Evolutionary conservation across 2,329 filamentous ascomycete species (phyloP).

Genomic region (Cladophialophora immunda): DNA sequence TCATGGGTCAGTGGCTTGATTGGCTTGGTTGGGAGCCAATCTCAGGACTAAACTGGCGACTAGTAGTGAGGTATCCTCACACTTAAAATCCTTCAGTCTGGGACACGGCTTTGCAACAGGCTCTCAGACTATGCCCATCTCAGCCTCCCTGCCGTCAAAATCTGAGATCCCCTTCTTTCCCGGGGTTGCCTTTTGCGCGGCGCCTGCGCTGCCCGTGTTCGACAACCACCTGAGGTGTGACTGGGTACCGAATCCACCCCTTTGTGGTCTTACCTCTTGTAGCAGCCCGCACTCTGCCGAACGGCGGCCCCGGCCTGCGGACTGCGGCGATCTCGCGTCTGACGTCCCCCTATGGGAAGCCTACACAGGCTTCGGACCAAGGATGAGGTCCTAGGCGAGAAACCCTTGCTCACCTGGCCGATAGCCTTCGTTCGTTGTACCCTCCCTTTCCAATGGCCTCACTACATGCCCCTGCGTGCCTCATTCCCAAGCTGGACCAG

Average conservation of each 20-base stretch:
- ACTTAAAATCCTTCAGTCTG: slow-evolving; percentile 13
- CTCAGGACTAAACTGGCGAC: slow-evolving; percentile 20
- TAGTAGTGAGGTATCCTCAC: slow-evolving; percentile 12
- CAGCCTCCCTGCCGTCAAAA: slow-evolving; percentile 21
- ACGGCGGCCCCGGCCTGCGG: slow-evolving; percentile 34
- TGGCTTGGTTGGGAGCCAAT: slow-evolving; percentile 16
- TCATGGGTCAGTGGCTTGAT: slow-evolving; percentile 17
- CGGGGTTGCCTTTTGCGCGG: slow-evolving; percentile 23
- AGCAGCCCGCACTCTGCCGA: slow-evolving; percentile 28
- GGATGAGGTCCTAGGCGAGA: slow-evolving; percentile 19
- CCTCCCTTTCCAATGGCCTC: slow-evolving; percentile 22
- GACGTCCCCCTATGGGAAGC: slow-evolving; percentile 25
- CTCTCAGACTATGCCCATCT: slow-evolving; percentile 26
- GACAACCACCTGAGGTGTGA: slow-evolving; percentile 9
- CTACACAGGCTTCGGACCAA: slow-evolving; percentile 22
- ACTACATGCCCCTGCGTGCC: slow-evolving; percentile 17
- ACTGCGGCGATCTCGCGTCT: slow-evolving; percentile 38
- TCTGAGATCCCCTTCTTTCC: slow-evolving; percentile 25
- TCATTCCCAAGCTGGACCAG: slow-evolving; percentile 28
- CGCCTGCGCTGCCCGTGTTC: slow-evolving; percentile 16
- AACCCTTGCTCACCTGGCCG: slow-evolving; percentile 32
- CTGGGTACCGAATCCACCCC: slow-evolving; percentile 6
- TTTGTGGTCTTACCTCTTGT: slow-evolving; percentile 14
- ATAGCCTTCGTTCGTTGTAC: neutral
- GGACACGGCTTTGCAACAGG: slow-evolving; percentile 13